Percentiles rank a stretch among this genome's conserved stretches.
phyloP scores from a whole-genome alignment of 495 filamentous ascomycete species.

The Penicillium soppii region DNA sequence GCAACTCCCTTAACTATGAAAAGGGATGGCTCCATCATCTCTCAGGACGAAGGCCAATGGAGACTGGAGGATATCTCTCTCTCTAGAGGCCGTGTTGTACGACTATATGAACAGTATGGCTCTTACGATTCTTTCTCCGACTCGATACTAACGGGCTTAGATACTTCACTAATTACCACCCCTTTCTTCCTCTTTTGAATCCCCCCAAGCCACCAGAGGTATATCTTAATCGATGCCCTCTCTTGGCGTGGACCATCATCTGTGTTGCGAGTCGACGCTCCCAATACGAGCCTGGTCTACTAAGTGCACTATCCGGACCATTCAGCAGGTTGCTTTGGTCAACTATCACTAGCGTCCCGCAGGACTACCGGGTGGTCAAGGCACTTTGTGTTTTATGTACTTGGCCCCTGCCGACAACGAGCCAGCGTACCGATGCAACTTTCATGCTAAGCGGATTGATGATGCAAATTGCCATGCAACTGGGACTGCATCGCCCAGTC shows the following conservation, averaged over 20 bases:
- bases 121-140: background rate
- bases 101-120: conserved; percentile 46
- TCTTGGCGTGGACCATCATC: conserved; percentile 86
- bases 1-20: conserved; percentile 40
- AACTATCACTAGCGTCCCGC: conserved; percentile 76
- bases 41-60: conserved; percentile 41
- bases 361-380: conserved; percentile 85
- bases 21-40: conserved; percentile 41
- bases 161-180: conserved; percentile 80
- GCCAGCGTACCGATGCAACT: conserved; percentile 81
- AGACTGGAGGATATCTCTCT: conserved; percentile 44
- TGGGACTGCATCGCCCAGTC: conserved; percentile 85
- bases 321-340: conserved; percentile 77
- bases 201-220: conserved; percentile 68
- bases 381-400: conserved; percentile 86
- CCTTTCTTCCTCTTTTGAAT: conserved; percentile 80
- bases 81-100: conserved; percentile 36
- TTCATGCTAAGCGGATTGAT: conserved; percentile 88
- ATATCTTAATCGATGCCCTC: conserved; percentile 69
- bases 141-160: conserved; percentile 27
- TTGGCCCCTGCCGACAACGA: conserved; percentile 87
- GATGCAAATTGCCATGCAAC: conserved; percentile 92
- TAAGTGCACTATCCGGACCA: conserved; percentile 68
- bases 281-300: conserved; percentile 62
- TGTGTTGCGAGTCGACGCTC: conserved; percentile 78